Conservation (phyloP, 2,329 filamentous ascomycete genomes). For the Pseudogymnoascus sp. region DNA sequence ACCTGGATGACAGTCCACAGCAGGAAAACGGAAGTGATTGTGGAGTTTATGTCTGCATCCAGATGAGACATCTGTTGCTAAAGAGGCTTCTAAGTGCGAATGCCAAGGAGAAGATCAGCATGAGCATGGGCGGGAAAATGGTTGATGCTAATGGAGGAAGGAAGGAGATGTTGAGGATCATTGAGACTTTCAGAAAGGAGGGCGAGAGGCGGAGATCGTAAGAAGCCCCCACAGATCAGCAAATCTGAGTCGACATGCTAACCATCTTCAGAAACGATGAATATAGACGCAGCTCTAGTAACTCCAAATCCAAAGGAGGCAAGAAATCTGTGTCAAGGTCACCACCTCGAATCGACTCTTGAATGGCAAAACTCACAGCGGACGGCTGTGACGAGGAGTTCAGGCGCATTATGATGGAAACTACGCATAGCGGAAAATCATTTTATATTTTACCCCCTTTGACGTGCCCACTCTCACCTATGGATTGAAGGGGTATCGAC, state of each 20-base stretch:
- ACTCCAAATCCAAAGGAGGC: neutral
- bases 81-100: conserved; percentile 74
- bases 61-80: conserved; percentile 89
- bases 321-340: neutral
- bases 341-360: neutral
- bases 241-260: neutral
- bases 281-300: neutral
- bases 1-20: conserved; percentile 78
- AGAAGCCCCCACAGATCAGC: conserved; percentile 32
- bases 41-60: conserved; percentile 89
- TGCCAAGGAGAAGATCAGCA: conserved; percentile 78
- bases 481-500: neutral
- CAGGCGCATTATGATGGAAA: neutral
- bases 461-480: neutral
- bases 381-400: neutral
- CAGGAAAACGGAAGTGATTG: conserved; percentile 93
- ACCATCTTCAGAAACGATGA: neutral
- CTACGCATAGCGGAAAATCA: neutral
- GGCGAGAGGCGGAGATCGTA: conserved; percentile 77
- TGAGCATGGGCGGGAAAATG: conserved; percentile 82
- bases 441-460: neutral
- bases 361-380: neutral
- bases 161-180: conserved; percentile 86
- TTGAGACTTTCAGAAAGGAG: conserved; percentile 80
- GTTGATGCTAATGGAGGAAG: conserved; percentile 74